Conservation (phyloP, 202 grass and related monocot genomes). For the Digitaria exilis region DNA sequence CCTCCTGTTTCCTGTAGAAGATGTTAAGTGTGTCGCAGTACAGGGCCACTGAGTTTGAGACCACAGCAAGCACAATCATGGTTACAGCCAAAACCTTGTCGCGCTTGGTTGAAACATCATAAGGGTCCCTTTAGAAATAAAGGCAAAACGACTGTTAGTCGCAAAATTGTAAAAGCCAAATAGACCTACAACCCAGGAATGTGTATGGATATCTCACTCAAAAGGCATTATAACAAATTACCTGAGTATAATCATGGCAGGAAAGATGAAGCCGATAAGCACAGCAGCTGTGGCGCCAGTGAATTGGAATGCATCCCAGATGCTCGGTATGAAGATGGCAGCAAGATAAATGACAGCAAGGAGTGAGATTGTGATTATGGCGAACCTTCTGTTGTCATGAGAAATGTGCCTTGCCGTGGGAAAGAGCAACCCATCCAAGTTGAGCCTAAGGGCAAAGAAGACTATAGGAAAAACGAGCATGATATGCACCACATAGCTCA, state of each 20-base stretch:
- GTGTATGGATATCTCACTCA: background rate
- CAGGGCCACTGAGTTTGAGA: constrained; percentile 78
- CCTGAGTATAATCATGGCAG: constrained; percentile 86
- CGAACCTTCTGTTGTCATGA: constrained; percentile 71
- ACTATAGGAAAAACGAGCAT: constrained; percentile 98
- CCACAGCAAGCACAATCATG: constrained; percentile 82
- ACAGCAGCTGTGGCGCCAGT: constrained; percentile 86
- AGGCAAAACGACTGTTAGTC: background rate
- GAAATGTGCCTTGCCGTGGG: constrained; percentile 63
- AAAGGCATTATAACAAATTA: constrained; percentile 21
- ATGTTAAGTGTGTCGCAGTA: constrained; percentile 74
- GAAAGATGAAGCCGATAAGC: constrained; percentile 93
- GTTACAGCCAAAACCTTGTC: constrained; percentile 77
- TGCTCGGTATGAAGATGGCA: constrained; percentile 89
- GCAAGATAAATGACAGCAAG: constrained; percentile 70
- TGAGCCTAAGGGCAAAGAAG: constrained; percentile 84
- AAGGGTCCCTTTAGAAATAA: constrained; percentile 65
- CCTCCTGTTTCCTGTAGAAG: constrained; percentile 70
- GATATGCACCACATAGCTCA: constrained; percentile 94
- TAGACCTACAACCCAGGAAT: background rate
- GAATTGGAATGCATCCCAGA: constrained; percentile 97
- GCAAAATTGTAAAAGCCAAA: background rate
- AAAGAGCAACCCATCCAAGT: constrained; percentile 84
- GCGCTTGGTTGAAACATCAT: constrained; percentile 62
- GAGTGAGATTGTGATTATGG: constrained; percentile 59